Evolutionary conservation across 2,329 filamentous ascomycete genomes (phyloP), one percentile per base, ranked within the genome.

Genomic region (Beauveria sp.): DNA sequence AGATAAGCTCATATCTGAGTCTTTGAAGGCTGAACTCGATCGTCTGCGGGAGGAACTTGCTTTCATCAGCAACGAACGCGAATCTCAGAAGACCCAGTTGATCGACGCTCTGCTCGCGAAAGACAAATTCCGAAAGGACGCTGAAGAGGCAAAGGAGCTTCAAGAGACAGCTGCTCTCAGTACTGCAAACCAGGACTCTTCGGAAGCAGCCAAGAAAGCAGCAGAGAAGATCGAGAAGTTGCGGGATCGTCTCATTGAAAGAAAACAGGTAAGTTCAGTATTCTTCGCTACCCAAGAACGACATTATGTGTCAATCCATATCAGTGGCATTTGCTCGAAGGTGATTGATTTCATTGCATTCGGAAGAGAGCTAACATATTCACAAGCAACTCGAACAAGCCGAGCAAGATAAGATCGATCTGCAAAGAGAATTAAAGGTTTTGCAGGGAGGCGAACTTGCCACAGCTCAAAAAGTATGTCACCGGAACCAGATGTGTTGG

Each of bases 101-200:
- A 78, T 87, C 65, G 78, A 84, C 46, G 80, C 82, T 50, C 76
- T 87, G 20, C 75, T 87, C 51, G 79, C 81, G 64, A 86, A 86
- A 70, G 84, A 87, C 63, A 81, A 81, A 70, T 74, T 86, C 59
- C 79, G 81, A 60, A 82, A 82, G 70, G 78, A 83, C 62, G 72
- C 79, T 42, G 81, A 83, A 65, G 77, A 78, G 55, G 71, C 72
- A 60, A 76, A 71, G 60, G 77, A 79, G 64, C 64, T 77, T 59
- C 74, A 77, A 66, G 77, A 76, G 45, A 65, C 68, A 65, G 65
- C 67, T 22, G 69, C 72, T 40, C 46, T 71, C 66, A 65, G 73
- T 64, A 57, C 72, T 67, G 65, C 73, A 65, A 73, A 77, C 65
- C 65, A 68, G 59, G 72, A 72, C 61, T 65, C 64, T 40, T 69